Evolutionary conservation across 257 asterid genomes (phyloP).

Genomic region (Solanum chaucha): DNA sequence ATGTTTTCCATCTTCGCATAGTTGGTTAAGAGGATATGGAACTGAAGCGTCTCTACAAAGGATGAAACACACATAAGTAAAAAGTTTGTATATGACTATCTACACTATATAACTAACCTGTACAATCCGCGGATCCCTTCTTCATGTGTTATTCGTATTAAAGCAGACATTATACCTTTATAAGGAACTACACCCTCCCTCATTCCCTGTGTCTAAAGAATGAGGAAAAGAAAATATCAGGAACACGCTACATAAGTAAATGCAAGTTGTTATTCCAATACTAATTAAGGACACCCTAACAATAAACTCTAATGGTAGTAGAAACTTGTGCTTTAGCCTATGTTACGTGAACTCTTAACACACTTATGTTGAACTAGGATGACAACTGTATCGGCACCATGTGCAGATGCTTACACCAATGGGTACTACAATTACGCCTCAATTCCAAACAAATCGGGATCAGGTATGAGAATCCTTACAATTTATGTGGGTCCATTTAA

Average conservation of each 20-base stretch:
- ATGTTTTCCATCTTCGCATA: not conserved
- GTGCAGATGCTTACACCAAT: not conserved
- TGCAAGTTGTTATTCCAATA: not conserved
- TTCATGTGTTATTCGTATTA: slow-evolving; percentile 79
- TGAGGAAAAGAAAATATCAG: not conserved
- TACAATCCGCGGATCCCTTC: slow-evolving; percentile 98
- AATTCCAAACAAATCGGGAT: not conserved
- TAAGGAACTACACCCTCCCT: slow-evolving; percentile 89
- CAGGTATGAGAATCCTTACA: not conserved
- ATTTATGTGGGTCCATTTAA: not conserved
- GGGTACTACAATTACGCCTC: not conserved
- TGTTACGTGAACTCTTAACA: not conserved
- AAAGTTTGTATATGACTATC: not conserved
- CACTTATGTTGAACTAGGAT: not conserved
- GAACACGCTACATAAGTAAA: not conserved
- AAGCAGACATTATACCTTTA: slow-evolving; percentile 59
- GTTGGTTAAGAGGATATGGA: not conserved
- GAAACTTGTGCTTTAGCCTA: not conserved
- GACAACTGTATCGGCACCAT: not conserved
- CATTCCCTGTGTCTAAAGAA: slow-evolving; percentile 85
- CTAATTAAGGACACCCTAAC: not conserved
- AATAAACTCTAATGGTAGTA: not conserved
- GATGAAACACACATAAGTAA: not conserved
- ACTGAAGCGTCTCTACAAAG: not conserved
- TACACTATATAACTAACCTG: slow-evolving; percentile 47